Base-by-base conservation (phyloP, 2,329 filamentous ascomycete species). In the Orbilia javanica region DNA sequence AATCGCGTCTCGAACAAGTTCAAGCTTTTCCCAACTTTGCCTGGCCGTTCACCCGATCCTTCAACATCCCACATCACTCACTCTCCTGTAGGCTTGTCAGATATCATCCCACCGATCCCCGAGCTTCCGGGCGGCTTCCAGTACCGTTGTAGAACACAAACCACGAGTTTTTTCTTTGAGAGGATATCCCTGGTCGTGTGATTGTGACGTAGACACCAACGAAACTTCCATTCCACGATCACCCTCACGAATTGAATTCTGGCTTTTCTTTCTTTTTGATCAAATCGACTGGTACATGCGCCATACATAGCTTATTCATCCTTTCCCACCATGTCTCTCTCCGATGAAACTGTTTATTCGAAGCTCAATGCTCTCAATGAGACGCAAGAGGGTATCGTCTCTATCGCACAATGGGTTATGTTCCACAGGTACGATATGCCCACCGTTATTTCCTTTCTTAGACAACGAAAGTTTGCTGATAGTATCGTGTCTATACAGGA, bases 371-470 rank as follows among this genome's bases (percentile, higher is more conserved):
- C 94, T 48, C 89, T 99, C 79, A 97, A 97, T 85, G 96, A 99
- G 85, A 97, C 94, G 10, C 95, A 99, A 84, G 96, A 99, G 84
- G 96, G 94, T 85, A 98, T 99, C 83, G 90, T 97, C 79, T 95
- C 93, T 39, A 94, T 97, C 79, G 94, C 96, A 73, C 95, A 98
- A 90, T 99, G 96, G 96, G 96, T 99, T 79, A 96, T 99, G 92
- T 99, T 99, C 84, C 95, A 99, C 86, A 92, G 94, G 94, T 97
- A 90, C 79, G 84, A 52, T 57, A 52, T 63, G n/a, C 36, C 39
- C 36, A 48, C 48, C 11, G 42, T 72, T 50, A 55, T 48, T 13
- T 42, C 1, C 2, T 50, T 68, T 18, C 18, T 31, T 31, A 34
- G 10, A 11, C 39, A 34, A 65, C 52, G n/a, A 7, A n/a, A 29